Percentiles rank a stretch among this genome's conserved stretches.
Evolutionary conservation across 805 yeast genomes (phyloP).

Genomic region (Candida rishiriensis): DNA sequence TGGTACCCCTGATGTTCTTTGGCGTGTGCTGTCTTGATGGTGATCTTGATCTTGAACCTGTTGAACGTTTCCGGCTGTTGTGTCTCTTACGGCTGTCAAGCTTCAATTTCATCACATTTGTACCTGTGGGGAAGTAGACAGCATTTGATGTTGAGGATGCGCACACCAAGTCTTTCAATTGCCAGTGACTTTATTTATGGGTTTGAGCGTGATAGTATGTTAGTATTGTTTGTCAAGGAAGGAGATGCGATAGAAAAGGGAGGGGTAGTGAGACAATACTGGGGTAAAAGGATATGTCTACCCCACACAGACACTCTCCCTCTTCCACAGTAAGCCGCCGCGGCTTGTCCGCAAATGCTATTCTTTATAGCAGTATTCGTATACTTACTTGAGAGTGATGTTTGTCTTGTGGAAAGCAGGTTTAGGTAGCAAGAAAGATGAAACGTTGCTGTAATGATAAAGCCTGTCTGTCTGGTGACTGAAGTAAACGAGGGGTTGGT

Average conservation of each 20-base stretch:
- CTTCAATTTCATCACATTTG: conserved; percentile 35
- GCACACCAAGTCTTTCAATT: conserved; percentile 63
- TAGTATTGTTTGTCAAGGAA: not conserved
- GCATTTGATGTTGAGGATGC: conserved; percentile 41
- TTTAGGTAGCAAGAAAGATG: too few relatives aligned
- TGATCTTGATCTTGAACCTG: conserved; percentile 21
- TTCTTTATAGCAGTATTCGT: too few relatives aligned
- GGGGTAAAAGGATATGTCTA: not conserved
- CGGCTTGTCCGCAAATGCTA: too few relatives aligned
- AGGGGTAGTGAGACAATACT: not conserved
- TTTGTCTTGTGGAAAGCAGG: too few relatives aligned
- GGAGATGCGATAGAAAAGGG: not conserved
- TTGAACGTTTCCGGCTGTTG: conserved; percentile 17
- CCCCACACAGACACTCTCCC: too few relatives aligned
- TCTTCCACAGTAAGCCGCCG: too few relatives aligned
- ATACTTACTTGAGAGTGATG: too few relatives aligned
- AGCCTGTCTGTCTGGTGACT: too few relatives aligned
- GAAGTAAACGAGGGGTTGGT: too few relatives aligned
- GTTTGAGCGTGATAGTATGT: not conserved
- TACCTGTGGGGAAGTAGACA: conserved; percentile 57
- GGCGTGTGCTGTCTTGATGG: too few relatives aligned
- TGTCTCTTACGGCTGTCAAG: not conserved
- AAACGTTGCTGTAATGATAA: too few relatives aligned
- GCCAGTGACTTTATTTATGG: conserved; percentile 14
- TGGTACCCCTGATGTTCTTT: too few relatives aligned